Base-by-base conservation (phyloP, 306 rosid genomes). In the Amphicarpaea edgeworthii region DNA sequence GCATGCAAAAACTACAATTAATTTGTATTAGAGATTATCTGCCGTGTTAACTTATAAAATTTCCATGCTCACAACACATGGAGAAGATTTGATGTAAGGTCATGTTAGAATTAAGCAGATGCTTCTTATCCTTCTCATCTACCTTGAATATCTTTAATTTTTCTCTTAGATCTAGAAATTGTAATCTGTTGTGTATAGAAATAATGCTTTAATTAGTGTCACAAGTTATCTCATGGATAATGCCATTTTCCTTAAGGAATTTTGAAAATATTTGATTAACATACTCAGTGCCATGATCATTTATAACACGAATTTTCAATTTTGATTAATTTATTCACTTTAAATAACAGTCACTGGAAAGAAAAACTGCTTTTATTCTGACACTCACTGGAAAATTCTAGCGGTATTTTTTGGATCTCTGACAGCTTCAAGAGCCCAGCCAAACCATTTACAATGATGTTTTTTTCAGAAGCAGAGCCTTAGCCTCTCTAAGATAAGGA, bases 31-130 rank as follows among this genome's bases (percentile, higher is more conserved):
- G 10, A 1, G 60, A 46, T 57, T 17, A 26, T 42, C 17, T 54
- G 67, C 45, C 7, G 34, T 53, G 34, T 42, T 77, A 17, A 40
- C 53, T 51, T 38, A 19, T 66, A 45, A 42, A 66, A 66, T 42
- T 43, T 41, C 26, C 37, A 68, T 26, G 24, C 26, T 40, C 23
- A 6, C 19, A 19, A 32, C 34, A 37, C 62, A 12, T 50, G 61
- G 34, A 30, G 12, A 51, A 19, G 4, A 30, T 34, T 51, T 68
- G 9, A 51, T 51, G 21, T 19, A 70, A 21, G 75, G 75, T 17
- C 61, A 19, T 37, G 12, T 14, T 19, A 40, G 53, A 41, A 65
- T 65, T 41, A 41, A 41, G 23, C 23, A 19, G 5, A 20, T 64
- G 19, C 37, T 42, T 42, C 38, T 12, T 20, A 6, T 32, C 12